Base-by-base conservation (phyloP, 2,329 filamentous ascomycete species). In the Cercospora zeina region DNA sequence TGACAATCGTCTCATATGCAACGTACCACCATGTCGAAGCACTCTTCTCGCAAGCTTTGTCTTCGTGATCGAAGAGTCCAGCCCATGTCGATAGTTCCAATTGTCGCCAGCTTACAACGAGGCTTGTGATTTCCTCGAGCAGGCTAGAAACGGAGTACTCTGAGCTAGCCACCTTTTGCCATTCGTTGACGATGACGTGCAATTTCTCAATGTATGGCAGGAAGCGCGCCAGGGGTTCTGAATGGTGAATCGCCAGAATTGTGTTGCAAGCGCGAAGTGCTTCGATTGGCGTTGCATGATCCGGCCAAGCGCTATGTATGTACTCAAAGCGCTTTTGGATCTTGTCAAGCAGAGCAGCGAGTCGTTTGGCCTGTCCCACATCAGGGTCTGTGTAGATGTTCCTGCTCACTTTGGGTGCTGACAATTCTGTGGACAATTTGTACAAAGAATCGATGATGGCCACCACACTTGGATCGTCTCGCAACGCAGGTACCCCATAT, bases 1-100 rank as follows among this genome's bases (percentile, higher is more conserved):
- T 88, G 68, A 99, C 84, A 45, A 96, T 85, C 4, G 89, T 91
- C 75, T 97, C 91, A 71, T 97, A 99, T 0, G 93, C 92, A 63
- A 97, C 84, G 70, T 97, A 99, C 88, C 93, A 99, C 95, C 95
- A 99, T 14, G 89, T 88, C 69, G 87, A 88, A 2, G 93, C 92
- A 71, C 91, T 88, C 54, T 90, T 84, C 21, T 87, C 81, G 69
- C 88, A 92, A 70, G 89, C 91, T 58, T 85, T 82, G 37, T 87
- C 83, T 75, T 99, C 95, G 74, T 90, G 86, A 68, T 96, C 91
- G 63, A 99, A 89, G 2, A 99, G 77, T 45, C 88, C 89, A 36
- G 90, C 87, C 95, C 95, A 99, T 0, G 93, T 97, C 0, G 90
- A 89, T 27, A 99, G 81, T 72, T 99, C 95, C 33, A 99, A 81